Evolutionary conservation across 352 stramenopile species (phyloP), one percentile per base, ranked within the genome.

Genomic region (Phytophthora sp.): DNA sequence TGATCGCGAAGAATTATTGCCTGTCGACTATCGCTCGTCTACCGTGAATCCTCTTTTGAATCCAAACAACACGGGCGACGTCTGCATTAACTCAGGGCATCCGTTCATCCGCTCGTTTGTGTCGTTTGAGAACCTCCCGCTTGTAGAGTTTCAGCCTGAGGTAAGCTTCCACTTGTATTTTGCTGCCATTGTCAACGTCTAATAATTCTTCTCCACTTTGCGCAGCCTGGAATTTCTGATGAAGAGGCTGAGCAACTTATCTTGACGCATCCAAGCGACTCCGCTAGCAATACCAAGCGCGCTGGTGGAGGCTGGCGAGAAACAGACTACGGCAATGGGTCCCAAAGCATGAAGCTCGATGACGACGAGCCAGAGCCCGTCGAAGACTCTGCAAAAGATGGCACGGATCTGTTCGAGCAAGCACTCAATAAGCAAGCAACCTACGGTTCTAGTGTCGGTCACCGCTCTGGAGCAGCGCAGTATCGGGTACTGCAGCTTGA

Each of bases 71-170:
- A 84, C 66, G 4, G 91, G 94, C 13, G 95, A 98, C 58, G 84
- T 94, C 5, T 99, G 95, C 57, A 82, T 96, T 6, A 95, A 88
- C 41, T 99, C 96, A 35, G 88, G 91, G 9, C 96, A 99, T 56
- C 94, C 91, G 12, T 99, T 99, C 62, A 72, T 98, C 15, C 88
- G 96, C 13, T 98, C 88, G 1, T 98, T 98, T 49, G 70, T 98
- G 20, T 98, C 94, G 20, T 99, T 98, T 55, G 96, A 99, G 58
- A 92, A 97, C 35, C 76, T 99, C 17, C 96, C 96, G 30, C 82
- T 99, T 3, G 94, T 99, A 21, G 94, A 99, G 68, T 99, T 99
- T 61, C 78, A 92, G 49, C 86, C 87, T 1, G 66, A 66, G 65
- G 79, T 92, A 83, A 18, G 71, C 50, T 30, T 20, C 31, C 18